A percentile compares a stretch with the other conserved stretches of the same genome.
Conservation (phyloP, 2,329 filamentous ascomycete genomes). For the Diaporthe vexans region DNA sequence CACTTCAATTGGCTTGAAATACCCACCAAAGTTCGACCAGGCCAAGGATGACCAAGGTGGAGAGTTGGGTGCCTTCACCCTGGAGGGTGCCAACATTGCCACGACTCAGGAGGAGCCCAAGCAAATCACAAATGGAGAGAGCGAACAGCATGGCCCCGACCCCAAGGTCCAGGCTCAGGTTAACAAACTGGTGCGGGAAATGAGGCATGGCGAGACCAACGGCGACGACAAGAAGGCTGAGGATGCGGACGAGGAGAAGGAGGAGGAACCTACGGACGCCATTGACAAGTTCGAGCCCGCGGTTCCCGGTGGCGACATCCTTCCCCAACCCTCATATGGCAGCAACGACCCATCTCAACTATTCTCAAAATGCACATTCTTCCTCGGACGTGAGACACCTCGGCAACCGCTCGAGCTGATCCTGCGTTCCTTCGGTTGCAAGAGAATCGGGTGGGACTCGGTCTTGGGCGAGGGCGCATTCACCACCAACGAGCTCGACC, state of each 20-base stretch:
- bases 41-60: conserved; percentile 90
- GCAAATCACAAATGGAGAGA: conserved; percentile 64
- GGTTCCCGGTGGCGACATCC: conserved; percentile 85
- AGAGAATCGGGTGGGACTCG: conserved; percentile 93
- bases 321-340: conserved; percentile 81
- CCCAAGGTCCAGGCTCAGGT: conserved; percentile 76
- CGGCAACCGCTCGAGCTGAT: conserved; percentile 93
- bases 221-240: conserved; percentile 57
- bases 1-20: conserved; percentile 90
- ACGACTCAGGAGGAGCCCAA: conserved; percentile 67
- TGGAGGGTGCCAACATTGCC: conserved; percentile 80
- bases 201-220: conserved; percentile 66
- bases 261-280: conserved; percentile 67
- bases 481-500: conserved; percentile 89
- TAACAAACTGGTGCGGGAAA: conserved; percentile 77
- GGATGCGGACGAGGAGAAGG: conserved; percentile 58
- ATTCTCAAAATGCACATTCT: conserved; percentile 92
- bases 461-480: conserved; percentile 93
- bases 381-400: conserved; percentile 92
- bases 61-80: conserved; percentile 90
- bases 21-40: conserved; percentile 93
- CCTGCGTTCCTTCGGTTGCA: conserved; percentile 93
- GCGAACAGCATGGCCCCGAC: conserved; percentile 69
- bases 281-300: conserved; percentile 94
- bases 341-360: conserved; percentile 79